phyloP scores from a whole-genome alignment of 495 filamentous ascomycete species.

The Penicillium soppii region DNA sequence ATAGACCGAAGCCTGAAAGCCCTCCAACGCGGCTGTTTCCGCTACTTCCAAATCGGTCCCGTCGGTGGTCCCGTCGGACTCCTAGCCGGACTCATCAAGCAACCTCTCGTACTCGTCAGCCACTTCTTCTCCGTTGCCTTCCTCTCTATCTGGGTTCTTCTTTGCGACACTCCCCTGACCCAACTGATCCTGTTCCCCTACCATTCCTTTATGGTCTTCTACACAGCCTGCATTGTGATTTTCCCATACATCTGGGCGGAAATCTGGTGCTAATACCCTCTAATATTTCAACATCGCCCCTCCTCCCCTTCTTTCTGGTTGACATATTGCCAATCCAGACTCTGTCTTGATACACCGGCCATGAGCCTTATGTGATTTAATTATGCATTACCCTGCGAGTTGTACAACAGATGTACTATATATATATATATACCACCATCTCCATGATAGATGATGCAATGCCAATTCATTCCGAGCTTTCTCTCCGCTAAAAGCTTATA shows the following conservation, averaged over 20 bases:
- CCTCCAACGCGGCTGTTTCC: slow-evolving; percentile 89
- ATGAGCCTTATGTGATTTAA: slow-evolving; percentile 23
- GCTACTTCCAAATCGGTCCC: slow-evolving; percentile 81
- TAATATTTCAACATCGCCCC: not conserved
- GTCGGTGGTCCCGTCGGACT: slow-evolving; percentile 77
- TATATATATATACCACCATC: slow-evolving; percentile 14
- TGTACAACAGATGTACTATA: not conserved
- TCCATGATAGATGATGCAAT: slow-evolving; percentile 13
- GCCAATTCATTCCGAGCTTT: slow-evolving; percentile 10
- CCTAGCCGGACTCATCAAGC: slow-evolving; percentile 77
- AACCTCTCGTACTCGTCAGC: slow-evolving; percentile 75
- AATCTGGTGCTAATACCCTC: slow-evolving; percentile 24
- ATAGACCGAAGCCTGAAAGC: slow-evolving; percentile 68
- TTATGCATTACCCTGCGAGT: not conserved
- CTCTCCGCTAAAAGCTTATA: not conserved
- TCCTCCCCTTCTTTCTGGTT: slow-evolving; percentile 3
- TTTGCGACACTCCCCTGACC: slow-evolving; percentile 54
- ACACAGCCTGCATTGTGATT: slow-evolving; percentile 85
- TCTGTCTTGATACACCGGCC: not conserved
- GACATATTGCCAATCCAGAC: slow-evolving; percentile 3
- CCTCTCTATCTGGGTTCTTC: slow-evolving; percentile 79
- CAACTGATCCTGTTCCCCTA: slow-evolving; percentile 59
- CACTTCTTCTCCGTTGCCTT: slow-evolving; percentile 96
- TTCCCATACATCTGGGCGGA: slow-evolving; percentile 70
- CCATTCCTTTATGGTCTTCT: slow-evolving; percentile 68